These are phyloP conservation scores for Apophysomyces sp. DNA, from an alignment of 371 early-diverging fungal genomes.

Conservation along the genomic window DNA sequence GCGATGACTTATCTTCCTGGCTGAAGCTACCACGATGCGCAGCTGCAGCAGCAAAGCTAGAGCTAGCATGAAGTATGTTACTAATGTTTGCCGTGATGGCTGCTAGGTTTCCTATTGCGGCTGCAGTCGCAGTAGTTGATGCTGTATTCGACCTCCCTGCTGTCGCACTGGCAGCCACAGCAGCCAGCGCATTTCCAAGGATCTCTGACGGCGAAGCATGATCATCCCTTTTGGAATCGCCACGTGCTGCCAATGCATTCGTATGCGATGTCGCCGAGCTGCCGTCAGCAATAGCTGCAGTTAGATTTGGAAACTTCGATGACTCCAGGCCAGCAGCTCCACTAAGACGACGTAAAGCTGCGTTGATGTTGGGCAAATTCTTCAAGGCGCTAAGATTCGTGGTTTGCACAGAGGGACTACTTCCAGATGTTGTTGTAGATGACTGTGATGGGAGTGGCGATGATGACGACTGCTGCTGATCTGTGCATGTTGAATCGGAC, in stretches of 20 bases:
- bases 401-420: not conserved
- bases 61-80: slow-evolving; percentile 19
- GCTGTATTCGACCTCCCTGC: not conserved
- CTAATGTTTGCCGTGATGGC: slow-evolving; percentile 37
- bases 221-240: slow-evolving; percentile 8
- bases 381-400: not conserved
- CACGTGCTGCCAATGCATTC: not conserved
- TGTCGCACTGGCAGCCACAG: slow-evolving; percentile 29
- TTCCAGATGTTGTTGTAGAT: not conserved
- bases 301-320: not conserved
- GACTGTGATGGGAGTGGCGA: not conserved
- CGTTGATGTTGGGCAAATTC: slow-evolving; percentile 26
- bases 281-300: slow-evolving; percentile 19
- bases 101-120: slow-evolving; percentile 37
- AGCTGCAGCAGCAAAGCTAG: not conserved
- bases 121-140: slow-evolving; percentile 11
- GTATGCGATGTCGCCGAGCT: not conserved
- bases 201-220: slow-evolving; percentile 21
- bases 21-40: slow-evolving; percentile 18
- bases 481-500: not conserved
- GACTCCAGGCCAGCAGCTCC: not conserved
- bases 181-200: slow-evolving; percentile 40
- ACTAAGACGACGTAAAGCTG: slow-evolving; percentile 27
- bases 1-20: slow-evolving; percentile 20
- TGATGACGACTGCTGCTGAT: not conserved